These are phyloP conservation scores for Podospora pseudoanserina DNA, from an alignment of 495 filamentous ascomycete species.

Conservation along the genomic window DNA sequence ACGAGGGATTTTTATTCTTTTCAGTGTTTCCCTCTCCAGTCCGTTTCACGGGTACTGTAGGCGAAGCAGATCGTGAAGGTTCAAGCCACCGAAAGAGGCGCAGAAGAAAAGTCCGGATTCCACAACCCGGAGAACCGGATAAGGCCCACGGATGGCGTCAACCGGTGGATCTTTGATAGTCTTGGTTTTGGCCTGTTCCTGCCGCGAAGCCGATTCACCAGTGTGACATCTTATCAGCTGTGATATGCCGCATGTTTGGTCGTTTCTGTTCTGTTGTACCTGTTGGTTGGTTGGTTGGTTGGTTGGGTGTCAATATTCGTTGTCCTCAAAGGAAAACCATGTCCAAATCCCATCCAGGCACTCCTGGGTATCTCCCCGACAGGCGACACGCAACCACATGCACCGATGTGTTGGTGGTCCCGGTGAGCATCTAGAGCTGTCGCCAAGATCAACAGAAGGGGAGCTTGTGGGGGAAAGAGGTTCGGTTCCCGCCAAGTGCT, in stretches of 20 bases:
- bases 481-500: not conserved
- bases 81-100: not conserved
- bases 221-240: not conserved
- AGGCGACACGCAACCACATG: not conserved
- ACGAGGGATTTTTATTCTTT: not conserved
- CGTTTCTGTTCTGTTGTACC: no score
- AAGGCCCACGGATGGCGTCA: not conserved
- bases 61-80: not conserved
- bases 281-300: no score
- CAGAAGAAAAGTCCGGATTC: not conserved
- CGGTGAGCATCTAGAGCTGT: not conserved
- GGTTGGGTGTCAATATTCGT: not conserved
- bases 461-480: not conserved
- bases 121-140: not conserved
- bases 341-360: not conserved
- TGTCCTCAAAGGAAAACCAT: not conserved
- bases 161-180: not conserved
- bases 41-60: not conserved
- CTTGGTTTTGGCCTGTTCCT: not conserved
- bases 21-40: not conserved
- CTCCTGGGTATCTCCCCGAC: not conserved
- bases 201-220: not conserved
- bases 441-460: not conserved
- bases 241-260: not conserved
- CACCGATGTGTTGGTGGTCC: not conserved